These are phyloP conservation scores for Penicillium psychrofluorescens DNA, from an alignment of 495 filamentous ascomycete genomes.

Conservation along the genomic window DNA sequence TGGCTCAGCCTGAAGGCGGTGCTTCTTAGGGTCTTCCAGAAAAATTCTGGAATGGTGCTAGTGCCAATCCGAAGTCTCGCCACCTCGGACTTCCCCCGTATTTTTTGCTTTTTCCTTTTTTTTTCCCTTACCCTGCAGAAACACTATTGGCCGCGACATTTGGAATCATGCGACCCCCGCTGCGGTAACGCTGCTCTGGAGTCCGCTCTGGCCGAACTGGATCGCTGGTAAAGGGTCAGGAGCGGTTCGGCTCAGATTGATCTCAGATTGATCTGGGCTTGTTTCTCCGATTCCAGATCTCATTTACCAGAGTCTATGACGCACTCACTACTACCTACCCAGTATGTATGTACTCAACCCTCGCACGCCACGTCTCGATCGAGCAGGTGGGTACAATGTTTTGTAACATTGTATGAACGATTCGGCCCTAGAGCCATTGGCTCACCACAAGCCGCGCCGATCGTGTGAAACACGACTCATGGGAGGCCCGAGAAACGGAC, in stretches of 20 bases:
- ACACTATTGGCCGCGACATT: too few species aligned
- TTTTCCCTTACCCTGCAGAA: too few species aligned
- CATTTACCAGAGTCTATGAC: constrained; percentile 1
- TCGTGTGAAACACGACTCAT: too few species aligned
- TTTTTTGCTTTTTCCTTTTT: background rate
- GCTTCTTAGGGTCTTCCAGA: constrained; percentile 28
- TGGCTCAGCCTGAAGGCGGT: background rate
- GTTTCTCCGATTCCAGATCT: too few species aligned
- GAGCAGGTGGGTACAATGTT: background rate
- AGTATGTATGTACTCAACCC: background rate
- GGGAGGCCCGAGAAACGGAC: too few species aligned
- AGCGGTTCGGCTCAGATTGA: too few species aligned
- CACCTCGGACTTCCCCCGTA: constrained; percentile 11
- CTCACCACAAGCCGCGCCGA: background rate
- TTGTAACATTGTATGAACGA: background rate
- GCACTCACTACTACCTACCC: background rate
- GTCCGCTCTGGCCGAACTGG: too few species aligned
- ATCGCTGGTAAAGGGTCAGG: too few species aligned
- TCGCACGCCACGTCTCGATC: background rate
- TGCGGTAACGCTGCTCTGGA: background rate
- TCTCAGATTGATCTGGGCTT: too few species aligned
- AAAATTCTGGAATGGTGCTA: constrained; percentile 31
- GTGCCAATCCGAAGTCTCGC: constrained; percentile 8
- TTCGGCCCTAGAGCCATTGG: too few species aligned
- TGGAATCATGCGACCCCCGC: background rate